Evolutionary conservation across 139 green algal genomes (phyloP).

Genomic region (Chlamydomonas sphaeroides): DNA sequence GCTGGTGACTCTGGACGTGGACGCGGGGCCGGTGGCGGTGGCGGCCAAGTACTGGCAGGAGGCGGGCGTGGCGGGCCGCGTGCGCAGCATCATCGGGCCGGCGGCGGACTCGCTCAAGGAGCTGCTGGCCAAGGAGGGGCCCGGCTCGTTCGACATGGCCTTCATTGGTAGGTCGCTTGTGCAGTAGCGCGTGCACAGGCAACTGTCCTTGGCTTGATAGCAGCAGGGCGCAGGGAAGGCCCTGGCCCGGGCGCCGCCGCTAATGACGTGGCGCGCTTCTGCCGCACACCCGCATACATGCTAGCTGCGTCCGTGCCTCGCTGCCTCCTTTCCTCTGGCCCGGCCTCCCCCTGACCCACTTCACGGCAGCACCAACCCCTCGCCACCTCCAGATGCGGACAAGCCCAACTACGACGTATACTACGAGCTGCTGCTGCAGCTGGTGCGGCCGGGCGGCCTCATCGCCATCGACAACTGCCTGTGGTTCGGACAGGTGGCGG

Average conservation of each 20-base stretch:
- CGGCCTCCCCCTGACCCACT: no score
- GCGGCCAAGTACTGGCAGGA: conserved; percentile 77
- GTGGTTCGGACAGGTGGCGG: conserved; percentile 79
- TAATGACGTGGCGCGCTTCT: no score
- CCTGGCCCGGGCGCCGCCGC: no score
- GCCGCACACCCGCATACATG: no score
- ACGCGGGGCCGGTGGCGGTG: conserved; percentile 73
- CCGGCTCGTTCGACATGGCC: conserved; percentile 80
- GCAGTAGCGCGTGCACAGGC: no score
- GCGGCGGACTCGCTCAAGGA: conserved; percentile 55
- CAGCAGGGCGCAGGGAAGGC: no score
- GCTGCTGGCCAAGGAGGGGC: conserved; percentile 54
- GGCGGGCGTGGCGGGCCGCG: conserved; percentile 4
- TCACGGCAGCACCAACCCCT: no score
- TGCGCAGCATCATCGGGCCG: conserved; percentile 51
- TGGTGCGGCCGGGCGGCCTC: conserved; percentile 88
- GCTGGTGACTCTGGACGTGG: conserved; percentile 84
- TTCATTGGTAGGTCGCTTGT: no score
- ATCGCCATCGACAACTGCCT: conserved; percentile 95
- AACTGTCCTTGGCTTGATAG: no score
- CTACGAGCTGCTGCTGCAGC: conserved; percentile 85
- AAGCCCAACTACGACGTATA: conserved; percentile 88
- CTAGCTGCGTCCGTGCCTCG: no score
- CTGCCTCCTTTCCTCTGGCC: no score
- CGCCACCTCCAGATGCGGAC: conserved; percentile 95